phyloP scores from a whole-genome alignment of 208 protist species.

The Borovskyia barvae region DNA sequence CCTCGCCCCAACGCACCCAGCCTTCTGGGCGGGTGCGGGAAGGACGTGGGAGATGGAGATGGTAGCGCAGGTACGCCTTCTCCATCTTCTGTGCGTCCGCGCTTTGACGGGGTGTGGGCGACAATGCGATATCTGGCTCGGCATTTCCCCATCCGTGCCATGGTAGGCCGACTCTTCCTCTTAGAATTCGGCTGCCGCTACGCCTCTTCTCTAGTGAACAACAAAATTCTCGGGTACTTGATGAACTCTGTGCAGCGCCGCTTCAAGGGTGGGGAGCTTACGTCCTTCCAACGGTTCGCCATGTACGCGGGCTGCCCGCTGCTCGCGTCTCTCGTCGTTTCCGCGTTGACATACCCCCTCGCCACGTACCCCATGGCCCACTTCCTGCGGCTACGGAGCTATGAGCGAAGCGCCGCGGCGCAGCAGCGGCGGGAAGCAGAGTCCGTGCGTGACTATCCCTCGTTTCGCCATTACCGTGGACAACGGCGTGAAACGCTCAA shows the following conservation, averaged over 20 bases:
- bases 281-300: constrained; percentile 10
- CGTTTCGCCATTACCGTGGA: no score
- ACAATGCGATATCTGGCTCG: constrained; percentile 13
- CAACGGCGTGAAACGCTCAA: no score
- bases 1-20: not conserved
- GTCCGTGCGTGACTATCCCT: constrained; percentile 13
- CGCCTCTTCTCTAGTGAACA: constrained; percentile 29
- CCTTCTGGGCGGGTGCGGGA: not conserved
- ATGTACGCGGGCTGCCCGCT: constrained; percentile 27
- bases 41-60: not conserved
- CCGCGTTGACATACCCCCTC: constrained; percentile 27
- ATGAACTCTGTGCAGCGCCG: constrained; percentile 2
- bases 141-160: constrained; percentile 18
- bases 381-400: constrained; percentile 31
- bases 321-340: constrained; percentile 15
- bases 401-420: constrained; percentile 27
- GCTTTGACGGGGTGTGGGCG: constrained; percentile 19
- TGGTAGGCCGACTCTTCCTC: constrained; percentile 23
- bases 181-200: constrained; percentile 33
- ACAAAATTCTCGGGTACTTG: constrained; percentile 27
- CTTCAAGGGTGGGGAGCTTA: constrained; percentile 6
- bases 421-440: not conserved
- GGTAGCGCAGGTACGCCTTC: not conserved
- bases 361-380: constrained; percentile 28
- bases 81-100: constrained; percentile 8